Evolutionary conservation across 2,329 filamentous ascomycete species (phyloP), one percentile per base, ranked within the genome.

Genomic region (Kalmusia sp.): DNA sequence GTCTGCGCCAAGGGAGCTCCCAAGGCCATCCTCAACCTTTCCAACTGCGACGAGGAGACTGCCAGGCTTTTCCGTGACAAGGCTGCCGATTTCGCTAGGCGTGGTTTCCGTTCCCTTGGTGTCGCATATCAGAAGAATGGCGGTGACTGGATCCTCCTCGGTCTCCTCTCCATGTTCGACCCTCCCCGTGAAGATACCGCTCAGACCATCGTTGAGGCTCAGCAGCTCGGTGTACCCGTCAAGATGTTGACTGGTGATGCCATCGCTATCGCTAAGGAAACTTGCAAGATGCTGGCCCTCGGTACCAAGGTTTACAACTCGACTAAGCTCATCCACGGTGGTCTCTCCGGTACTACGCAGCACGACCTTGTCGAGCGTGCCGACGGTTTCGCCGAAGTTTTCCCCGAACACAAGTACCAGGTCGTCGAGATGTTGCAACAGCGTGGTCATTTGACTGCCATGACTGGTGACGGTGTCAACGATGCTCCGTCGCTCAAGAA

Each of bases 201-300:
- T 61, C 87, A 90, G 79, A 91, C 88, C 62, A 91, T 91, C 69
- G 79, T 89, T 68, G 88, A 91, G 78, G 88, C 88, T 59, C 86
- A 90, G 75, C 84, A 88, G 73, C 87, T 91, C 52, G 88, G 88
- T 81, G 87, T 91, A 28, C 86, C 84, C 61, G 88, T 91, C 64
- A 91, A 91, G 85, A 91, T 91, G 88, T 80, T 91, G 76, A 91
- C 88, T 78, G 88, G 88, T 84, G 88, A 91, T 72, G 88, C 88
- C 61, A 89, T 91, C 65, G 88, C 88, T 66, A 91, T 91, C 62
- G 88, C 88, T 54, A 91, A 91, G 80, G 88, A 91, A 78, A 91
- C 88, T 63, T 91, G 88, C 84, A 90, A 90, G 80, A 91, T 91
- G 86, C 82, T 91, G 73, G 87, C 88, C 62, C 85, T 91, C 54